These are phyloP conservation scores for Mycotypha africana DNA, from an alignment of 371 early-diverging fungal species.

Conservation along the genomic window DNA sequence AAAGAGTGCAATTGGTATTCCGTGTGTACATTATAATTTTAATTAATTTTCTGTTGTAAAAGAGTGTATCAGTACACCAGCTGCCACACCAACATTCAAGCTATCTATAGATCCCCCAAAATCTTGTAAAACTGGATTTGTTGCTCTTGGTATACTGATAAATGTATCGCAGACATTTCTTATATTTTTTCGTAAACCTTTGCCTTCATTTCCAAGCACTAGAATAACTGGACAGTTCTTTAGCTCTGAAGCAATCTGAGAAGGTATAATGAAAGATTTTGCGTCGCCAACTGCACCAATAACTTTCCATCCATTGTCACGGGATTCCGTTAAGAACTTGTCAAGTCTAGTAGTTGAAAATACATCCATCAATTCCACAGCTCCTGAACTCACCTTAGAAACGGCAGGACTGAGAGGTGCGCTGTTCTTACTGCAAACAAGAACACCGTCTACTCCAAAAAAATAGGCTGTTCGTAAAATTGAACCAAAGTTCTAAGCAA, in stretches of 20 bases:
- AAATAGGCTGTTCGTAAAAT: conserved; percentile 57
- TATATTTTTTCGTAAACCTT: conserved; percentile 47
- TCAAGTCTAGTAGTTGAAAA: conserved; percentile 43
- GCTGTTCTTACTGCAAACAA: conserved; percentile 50
- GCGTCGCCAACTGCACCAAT: conserved; percentile 44
- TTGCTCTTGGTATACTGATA: conserved; percentile 29
- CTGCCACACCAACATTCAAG: conserved; percentile 61
- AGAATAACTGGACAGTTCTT: conserved; percentile 33
- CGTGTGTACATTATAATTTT: no score
- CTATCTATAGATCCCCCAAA: conserved; percentile 45
- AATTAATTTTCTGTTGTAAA: no score
- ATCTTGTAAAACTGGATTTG: neutral
- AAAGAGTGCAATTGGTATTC: no score
- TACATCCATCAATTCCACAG: conserved; percentile 54
- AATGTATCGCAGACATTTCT: conserved; percentile 34
- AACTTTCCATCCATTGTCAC: conserved; percentile 48
- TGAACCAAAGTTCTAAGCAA: conserved; percentile 53
- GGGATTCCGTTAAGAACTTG: conserved; percentile 36
- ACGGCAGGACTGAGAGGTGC: conserved; percentile 53
- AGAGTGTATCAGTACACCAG: conserved; percentile 53
- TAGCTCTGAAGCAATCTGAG: neutral
- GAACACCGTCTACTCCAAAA: conserved; percentile 58
- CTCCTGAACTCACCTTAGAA: conserved; percentile 62
- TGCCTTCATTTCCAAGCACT: conserved; percentile 65
- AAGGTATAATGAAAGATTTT: neutral